Evolutionary conservation across 2,329 filamentous ascomycete species (phyloP).

Genomic region (Hypoxylon sp.): DNA sequence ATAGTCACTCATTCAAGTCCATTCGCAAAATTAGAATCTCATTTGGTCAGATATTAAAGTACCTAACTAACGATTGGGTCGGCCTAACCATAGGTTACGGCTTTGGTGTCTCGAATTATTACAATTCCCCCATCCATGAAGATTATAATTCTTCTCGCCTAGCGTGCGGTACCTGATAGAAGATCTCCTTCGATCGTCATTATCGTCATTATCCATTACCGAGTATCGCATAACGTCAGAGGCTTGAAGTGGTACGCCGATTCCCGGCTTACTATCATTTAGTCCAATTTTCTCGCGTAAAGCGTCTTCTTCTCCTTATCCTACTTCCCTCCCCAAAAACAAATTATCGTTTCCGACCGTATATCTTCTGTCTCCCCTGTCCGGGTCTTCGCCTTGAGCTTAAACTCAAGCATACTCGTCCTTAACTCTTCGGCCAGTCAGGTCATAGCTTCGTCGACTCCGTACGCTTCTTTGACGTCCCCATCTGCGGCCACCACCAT

Average conservation of each 20-base stretch:
- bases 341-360: not conserved
- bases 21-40: not conserved
- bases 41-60: not conserved
- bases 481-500: conserved; percentile 61
- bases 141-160: not conserved
- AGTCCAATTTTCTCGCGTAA: conserved; percentile 3
- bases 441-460: conserved; percentile 69
- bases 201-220: conserved; percentile 19
- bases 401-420: conserved; percentile 73
- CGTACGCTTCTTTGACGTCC: conserved; percentile 67
- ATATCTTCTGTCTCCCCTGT: conserved; percentile 6
- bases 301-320: conserved; percentile 1
- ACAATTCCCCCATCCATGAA: not conserved
- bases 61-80: not conserved
- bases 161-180: not conserved
- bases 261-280: conserved; percentile 8
- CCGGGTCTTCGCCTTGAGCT: not conserved
- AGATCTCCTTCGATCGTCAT: conserved; percentile 6
- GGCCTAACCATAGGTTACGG: not conserved
- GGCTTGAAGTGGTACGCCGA: not conserved
- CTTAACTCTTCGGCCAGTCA: conserved; percentile 71
- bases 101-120: conserved; percentile 12
- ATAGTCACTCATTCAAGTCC: not conserved
- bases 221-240: not conserved
- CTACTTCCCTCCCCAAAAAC: not conserved